These are phyloP conservation scores for Ustilago loliicola DNA, from an alignment of 1,284 basidiomycete species.

Conservation along the genomic window DNA sequence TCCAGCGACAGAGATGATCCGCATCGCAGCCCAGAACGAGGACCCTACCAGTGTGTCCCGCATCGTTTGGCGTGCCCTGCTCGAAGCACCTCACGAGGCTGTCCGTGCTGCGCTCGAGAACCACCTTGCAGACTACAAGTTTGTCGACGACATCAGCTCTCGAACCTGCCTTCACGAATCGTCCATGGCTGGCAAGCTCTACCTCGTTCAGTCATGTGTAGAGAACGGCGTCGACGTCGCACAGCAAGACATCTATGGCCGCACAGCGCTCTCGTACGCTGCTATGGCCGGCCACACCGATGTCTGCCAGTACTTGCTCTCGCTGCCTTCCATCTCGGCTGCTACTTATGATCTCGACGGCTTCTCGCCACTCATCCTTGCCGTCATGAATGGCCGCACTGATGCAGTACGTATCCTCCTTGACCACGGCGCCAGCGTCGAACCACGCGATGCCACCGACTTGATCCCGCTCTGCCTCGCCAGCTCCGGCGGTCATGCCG, in stretches of 20 bases:
- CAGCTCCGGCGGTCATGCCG: conserved; percentile 87
- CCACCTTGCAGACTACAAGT: conserved; percentile 81
- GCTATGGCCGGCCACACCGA: conserved; percentile 89
- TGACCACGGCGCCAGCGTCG: conserved; percentile 59
- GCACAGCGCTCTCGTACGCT: conserved; percentile 94
- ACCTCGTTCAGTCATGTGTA: conserved; percentile 87
- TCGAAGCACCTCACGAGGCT: conserved; percentile 56
- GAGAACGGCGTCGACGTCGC: conserved; percentile 79
- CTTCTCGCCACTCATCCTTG: conserved; percentile 92
- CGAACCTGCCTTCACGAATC: conserved; percentile 95
- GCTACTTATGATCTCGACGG: conserved; percentile 79
- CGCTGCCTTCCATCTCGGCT: conserved; percentile 79
- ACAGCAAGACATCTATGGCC: conserved; percentile 87
- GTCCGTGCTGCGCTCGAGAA: conserved; percentile 60
- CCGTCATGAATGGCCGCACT: conserved; percentile 86
- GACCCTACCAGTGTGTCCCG: conserved; percentile 61
- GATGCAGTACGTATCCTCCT: conserved; percentile 76
- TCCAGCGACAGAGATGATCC: conserved; percentile 59
- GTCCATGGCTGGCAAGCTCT: conserved; percentile 83
- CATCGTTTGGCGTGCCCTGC: conserved; percentile 67
- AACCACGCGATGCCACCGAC: conserved; percentile 73
- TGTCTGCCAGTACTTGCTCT: conserved; percentile 83
- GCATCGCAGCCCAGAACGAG: conserved; percentile 58
- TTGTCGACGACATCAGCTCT: conserved; percentile 96
- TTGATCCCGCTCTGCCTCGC: conserved; percentile 91